Base-by-base conservation (phyloP, 169 alveolate species). In the Plasmodium coatneyi region DNA sequence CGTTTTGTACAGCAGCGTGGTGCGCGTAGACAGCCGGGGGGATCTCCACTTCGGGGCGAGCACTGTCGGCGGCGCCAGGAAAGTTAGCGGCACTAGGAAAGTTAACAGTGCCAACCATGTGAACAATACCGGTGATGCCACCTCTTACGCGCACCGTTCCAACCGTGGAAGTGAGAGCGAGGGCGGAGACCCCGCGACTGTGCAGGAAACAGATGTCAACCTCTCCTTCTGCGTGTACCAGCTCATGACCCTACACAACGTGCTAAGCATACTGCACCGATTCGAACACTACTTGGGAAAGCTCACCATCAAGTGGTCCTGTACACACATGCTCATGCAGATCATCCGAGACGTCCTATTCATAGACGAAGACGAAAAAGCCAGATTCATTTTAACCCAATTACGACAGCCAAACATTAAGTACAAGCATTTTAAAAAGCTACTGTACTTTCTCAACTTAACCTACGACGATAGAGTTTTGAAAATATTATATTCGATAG, bases 181-280 rank as follows among this genome's bases (percentile, higher is more conserved):
- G 16, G 25, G 12, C 46, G 9, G 71, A 2, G 78, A 74, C 9
- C 14, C 14, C 14, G 76, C 30, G 16, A 12, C 36, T 22, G 76
- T 32, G 36, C 30, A 66, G 16, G 76, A 66, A 3, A 22, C 82
- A 1, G 16, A 74, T 4, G 36, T 87, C 5, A 79, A 87, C 36
- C 66, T 79, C 6, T 39, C 81, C 22, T 79, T 79, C 71, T 87
- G 93, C 82, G 36, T 87, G 71, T 87, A 87, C 25, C 93, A 87
- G 16, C 32, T 87, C 30, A 87, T 87, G 16, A 87, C 34, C 30
- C 41, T 87, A 56, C 71, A 60, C 39, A 87, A 79, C 25, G 74
- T 87, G 14, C 76, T 87, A 10, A 84, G 81, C 6, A 87, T 87
- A 9, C 32, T 87, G 12, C 82, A 78, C 10, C 30, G 81, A 9